phyloP scores from a whole-genome alignment of 1,284 basidiomycete species.

The Irpex sp. region DNA sequence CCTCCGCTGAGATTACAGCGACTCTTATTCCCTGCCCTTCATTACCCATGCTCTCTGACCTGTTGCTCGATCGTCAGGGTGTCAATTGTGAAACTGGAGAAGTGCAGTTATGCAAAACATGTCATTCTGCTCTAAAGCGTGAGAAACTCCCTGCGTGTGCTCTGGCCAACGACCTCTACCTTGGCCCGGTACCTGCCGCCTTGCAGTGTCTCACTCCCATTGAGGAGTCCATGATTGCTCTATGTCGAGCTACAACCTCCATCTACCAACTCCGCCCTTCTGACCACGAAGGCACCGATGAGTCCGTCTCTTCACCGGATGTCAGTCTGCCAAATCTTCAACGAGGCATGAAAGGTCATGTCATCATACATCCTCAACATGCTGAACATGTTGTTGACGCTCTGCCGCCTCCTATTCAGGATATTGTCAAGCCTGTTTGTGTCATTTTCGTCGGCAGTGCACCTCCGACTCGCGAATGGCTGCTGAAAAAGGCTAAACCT shows the following conservation, averaged over 20 bases:
- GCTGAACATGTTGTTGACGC: slow-evolving; percentile 21
- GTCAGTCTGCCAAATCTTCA: slow-evolving; percentile 16
- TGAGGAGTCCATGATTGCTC: slow-evolving; percentile 30
- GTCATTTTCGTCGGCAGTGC: slow-evolving; percentile 33
- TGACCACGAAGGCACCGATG: no score
- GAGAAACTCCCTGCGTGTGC: slow-evolving; percentile 10
- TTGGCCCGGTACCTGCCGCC: slow-evolving; percentile 25
- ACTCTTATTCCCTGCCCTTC: no score
- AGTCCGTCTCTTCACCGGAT: slow-evolving; percentile 1
- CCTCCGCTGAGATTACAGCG: no score
- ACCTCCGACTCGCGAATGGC: slow-evolving; percentile 27
- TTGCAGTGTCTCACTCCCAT: slow-evolving; percentile 24
- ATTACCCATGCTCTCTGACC: no score
- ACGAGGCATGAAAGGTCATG: slow-evolving; percentile 30
- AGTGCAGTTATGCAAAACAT: no score
- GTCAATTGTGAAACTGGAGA: no score
- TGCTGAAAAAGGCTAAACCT: slow-evolving; percentile 20
- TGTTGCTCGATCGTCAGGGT: no score
- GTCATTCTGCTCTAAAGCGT: no score
- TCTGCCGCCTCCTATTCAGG: slow-evolving; percentile 11
- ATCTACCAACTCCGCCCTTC: slow-evolving; percentile 21
- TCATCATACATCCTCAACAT: slow-evolving; percentile 33
- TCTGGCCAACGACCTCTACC: slow-evolving; percentile 21
- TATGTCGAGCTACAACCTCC: slow-evolving; percentile 23
- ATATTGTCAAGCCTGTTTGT: slow-evolving; percentile 20